Conservation (phyloP, 176 grass and related monocot species). For the Lolium multiflorum region DNA sequence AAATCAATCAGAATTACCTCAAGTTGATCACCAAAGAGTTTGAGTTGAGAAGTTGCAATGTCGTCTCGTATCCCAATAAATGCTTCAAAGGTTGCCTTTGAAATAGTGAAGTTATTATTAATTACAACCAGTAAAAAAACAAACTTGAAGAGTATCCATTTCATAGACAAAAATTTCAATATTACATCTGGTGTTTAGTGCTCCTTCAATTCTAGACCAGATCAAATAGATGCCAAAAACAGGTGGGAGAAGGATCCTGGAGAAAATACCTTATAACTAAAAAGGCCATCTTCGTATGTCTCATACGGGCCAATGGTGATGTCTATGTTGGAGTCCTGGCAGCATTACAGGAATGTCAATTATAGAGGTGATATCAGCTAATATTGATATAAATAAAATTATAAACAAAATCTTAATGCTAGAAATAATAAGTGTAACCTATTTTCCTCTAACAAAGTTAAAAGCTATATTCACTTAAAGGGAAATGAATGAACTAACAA, state of each 20-base stretch:
- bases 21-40: constrained; percentile 79
- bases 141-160: constrained; percentile 19
- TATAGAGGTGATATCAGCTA: constrained; percentile 21
- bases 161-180: not conserved
- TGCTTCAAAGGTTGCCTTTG: constrained; percentile 90
- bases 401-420: not conserved
- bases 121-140: constrained; percentile 28
- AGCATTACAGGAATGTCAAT: constrained; percentile 29
- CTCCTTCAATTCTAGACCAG: constrained; percentile 17
- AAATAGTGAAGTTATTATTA: constrained; percentile 33
- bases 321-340: constrained; percentile 93
- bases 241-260: constrained; percentile 21
- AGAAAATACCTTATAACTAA: constrained; percentile 84
- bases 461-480: not conserved
- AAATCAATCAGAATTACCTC: constrained; percentile 49
- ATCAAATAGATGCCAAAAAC: constrained; percentile 11
- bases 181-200: not conserved
- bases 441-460: not conserved
- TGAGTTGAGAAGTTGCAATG: constrained; percentile 87
- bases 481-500: constrained; percentile 31
- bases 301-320: constrained; percentile 97
- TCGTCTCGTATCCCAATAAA: constrained; percentile 87
- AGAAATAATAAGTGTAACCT: not conserved
- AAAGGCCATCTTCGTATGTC: constrained; percentile 97
- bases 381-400: constrained; percentile 9